Base-by-base conservation (phyloP, 2,329 filamentous ascomycete genomes). In the Mariannaea sp. region DNA sequence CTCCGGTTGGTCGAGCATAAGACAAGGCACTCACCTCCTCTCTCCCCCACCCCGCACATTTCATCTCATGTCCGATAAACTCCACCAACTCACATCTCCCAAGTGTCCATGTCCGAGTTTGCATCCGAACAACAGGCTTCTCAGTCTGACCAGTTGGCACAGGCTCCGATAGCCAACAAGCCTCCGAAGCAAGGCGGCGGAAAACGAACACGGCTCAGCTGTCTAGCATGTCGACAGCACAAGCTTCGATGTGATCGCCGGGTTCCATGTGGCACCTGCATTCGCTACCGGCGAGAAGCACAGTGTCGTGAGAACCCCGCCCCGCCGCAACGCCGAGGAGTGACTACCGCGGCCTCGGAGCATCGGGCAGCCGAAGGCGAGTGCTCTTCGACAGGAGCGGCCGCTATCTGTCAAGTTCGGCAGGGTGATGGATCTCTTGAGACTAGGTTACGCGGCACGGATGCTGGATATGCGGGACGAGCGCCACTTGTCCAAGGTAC, bases 181-280 rank as follows among this genome's bases (percentile, higher is more conserved):
- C 27, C 29, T 17, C 4, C 49, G 26, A 41, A 44, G 38, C 53
- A 48, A 30, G 49, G 49, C 39, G 50, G 54, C 16, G 42, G 42
- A 7, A 46, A 46, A 29, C 19, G 55, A 19, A 49, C 40, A 36
- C 55, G 51, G 13, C 55, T 71, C 16, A 71, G 66, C 52, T 71
- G 68, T 39, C 63, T 67, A 14, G 67, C 65, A 9, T 71, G 68
- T 52, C 58, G 68, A 29, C 57, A 62, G 35, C 68, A 70, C 43
- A 70, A 70, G 52, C 57, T 70, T 7, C 65, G 63, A 49, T 70
- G 68, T 54, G 67, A 70, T 47, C 64, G 68, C 24, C 58, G 57
- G n/a, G 58, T 70, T 5, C 68, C 68, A 4, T 70, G 68, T 42
- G 54, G 68, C 10, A 68, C 61, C 5, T 70, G 68, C 41, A 58